phyloP scores from a whole-genome alignment of 208 protist genomes.

The Trypanosoma brucei region DNA sequence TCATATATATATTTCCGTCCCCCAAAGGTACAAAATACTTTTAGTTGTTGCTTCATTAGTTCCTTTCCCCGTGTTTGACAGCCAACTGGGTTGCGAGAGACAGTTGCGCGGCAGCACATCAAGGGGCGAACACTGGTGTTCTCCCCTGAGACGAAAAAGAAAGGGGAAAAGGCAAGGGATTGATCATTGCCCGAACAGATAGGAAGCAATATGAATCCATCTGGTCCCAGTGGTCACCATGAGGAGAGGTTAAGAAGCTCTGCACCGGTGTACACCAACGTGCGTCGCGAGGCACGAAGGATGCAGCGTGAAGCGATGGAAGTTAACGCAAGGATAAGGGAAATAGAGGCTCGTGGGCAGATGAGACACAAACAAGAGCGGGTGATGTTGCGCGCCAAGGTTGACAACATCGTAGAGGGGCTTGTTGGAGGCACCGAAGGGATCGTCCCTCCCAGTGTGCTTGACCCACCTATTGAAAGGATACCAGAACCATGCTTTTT shows the following conservation, averaged over 20 bases:
- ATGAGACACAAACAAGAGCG: constrained; percentile 10
- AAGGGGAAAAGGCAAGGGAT: too few relatives aligned
- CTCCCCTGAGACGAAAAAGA: too few relatives aligned
- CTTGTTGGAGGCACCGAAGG: constrained; percentile 9
- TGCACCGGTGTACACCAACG: constrained; percentile 36
- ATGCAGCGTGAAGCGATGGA: constrained; percentile 31
- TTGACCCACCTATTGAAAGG: constrained; percentile 12
- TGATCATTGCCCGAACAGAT: too few relatives aligned
- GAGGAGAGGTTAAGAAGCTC: constrained; percentile 32
- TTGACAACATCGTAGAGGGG: constrained; percentile 9
- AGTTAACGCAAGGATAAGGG: neutral
- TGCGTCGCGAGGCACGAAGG: constrained; percentile 25
- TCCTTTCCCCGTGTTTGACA: neutral
- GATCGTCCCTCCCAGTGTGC: constrained; percentile 1
- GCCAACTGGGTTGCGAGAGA: too few relatives aligned
- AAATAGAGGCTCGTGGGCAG: neutral
- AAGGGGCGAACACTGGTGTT: too few relatives aligned
- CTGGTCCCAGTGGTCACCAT: constrained; percentile 10
- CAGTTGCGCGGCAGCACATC: too few relatives aligned
- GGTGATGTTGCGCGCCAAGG: constrained; percentile 1
- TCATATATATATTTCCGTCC: neutral
- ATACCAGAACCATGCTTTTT: neutral
- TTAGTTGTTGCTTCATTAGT: constrained; percentile 10
- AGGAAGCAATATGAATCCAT: constrained; percentile 4
- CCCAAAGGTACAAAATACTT: neutral